phyloP scores from a whole-genome alignment of 495 filamentous ascomycete genomes.

The Hypoxylon fragiforme region DNA sequence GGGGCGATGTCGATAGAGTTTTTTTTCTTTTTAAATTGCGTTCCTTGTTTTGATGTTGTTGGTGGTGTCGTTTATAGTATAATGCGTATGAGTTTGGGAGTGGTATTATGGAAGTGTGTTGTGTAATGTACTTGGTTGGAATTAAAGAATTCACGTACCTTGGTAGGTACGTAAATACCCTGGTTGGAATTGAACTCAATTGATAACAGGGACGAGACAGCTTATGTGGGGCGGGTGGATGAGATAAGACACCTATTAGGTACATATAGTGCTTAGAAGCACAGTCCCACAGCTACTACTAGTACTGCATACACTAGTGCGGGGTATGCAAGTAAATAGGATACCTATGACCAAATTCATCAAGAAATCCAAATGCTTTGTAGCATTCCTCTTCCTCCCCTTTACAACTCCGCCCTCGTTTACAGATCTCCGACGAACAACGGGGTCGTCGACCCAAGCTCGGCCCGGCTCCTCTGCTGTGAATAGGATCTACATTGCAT shows the following conservation, averaged over 20 bases:
- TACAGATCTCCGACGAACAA: not conserved
- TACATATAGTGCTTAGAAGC: not conserved
- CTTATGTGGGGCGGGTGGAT: not conserved
- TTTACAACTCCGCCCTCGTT: too few relatives aligned
- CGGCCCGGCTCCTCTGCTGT: too few relatives aligned
- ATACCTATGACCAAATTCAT: too few relatives aligned
- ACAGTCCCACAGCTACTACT: too few relatives aligned
- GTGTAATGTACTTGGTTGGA: not conserved
- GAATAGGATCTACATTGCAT: slow-evolving; percentile 30
- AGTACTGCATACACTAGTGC: too few relatives aligned
- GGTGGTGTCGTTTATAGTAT: not conserved
- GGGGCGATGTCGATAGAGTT: not conserved
- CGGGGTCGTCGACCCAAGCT: not conserved
- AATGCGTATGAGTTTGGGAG: not conserved
- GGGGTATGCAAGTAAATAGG: too few relatives aligned
- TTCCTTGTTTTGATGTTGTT: not conserved
- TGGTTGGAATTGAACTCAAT: not conserved
- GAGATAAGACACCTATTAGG: not conserved
- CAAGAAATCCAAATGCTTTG: too few relatives aligned
- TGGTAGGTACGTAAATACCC: too few relatives aligned
- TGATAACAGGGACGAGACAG: not conserved
- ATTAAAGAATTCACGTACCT: too few relatives aligned
- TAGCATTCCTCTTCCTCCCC: too few relatives aligned
- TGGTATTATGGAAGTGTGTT: not conserved
- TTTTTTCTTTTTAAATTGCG: not conserved